Evolutionary conservation across 495 filamentous ascomycete genomes (phyloP).

Genomic region (Penicillium ochrochloron): DNA sequence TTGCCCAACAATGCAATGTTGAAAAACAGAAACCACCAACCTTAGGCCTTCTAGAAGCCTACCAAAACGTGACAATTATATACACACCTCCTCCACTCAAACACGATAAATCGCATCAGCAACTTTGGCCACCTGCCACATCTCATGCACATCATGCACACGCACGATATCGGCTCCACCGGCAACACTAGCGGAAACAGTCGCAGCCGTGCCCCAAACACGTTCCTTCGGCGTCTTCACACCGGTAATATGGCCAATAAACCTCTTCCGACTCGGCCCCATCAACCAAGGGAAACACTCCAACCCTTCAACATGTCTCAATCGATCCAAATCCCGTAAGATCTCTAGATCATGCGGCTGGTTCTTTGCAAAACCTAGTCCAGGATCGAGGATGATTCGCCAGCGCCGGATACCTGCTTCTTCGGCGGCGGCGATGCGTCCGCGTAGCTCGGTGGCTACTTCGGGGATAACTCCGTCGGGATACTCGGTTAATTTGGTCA

Average conservation of each 20-base stretch:
- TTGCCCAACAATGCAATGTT: conserved; percentile 29
- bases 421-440: conserved; percentile 76
- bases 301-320: conserved; percentile 67
- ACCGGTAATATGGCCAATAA: conserved; percentile 82
- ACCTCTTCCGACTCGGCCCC: conserved; percentile 87
- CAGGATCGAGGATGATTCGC: conserved; percentile 94
- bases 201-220: conserved; percentile 85
- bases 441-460: conserved; percentile 70
- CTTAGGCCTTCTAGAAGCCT: background rate
- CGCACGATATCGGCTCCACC: conserved; percentile 95
- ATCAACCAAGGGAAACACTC: conserved; percentile 84
- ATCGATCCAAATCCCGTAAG: conserved; percentile 63
- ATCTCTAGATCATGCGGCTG: conserved; percentile 80
- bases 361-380: conserved; percentile 90
- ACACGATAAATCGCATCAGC: conserved; percentile 85
- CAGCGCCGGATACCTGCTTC: conserved; percentile 83
- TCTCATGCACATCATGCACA: conserved; percentile 92
- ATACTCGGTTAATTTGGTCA: conserved; percentile 72
- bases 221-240: conserved; percentile 69
- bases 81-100: conserved; percentile 15
- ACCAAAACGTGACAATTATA: background rate
- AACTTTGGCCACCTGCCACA: conserved; percentile 85
- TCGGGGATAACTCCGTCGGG: conserved; percentile 73
- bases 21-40: conserved; percentile 29
- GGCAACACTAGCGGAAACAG: conserved; percentile 82